phyloP scores from a whole-genome alignment of 345 rosid species.

The Euphorbia pulcherrima region DNA sequence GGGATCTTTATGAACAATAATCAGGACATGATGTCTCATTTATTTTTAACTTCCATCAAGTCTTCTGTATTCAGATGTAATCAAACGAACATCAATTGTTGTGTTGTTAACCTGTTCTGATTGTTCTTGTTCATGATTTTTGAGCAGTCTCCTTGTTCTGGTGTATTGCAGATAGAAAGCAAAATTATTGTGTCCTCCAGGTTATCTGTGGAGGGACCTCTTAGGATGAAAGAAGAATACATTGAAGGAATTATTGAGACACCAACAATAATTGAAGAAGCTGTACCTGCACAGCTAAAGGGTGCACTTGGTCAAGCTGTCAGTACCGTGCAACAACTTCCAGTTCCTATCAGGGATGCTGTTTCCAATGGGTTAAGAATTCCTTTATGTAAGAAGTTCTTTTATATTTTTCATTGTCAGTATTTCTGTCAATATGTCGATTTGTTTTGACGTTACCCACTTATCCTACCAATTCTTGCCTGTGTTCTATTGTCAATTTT shows the following conservation, averaged over 20 bases:
- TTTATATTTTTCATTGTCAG: not conserved
- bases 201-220: slow-evolving; percentile 90
- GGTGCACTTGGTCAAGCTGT: slow-evolving; percentile 70
- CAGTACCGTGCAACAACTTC: slow-evolving; percentile 67
- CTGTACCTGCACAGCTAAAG: slow-evolving; percentile 79
- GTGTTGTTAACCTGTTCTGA: not conserved
- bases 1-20: not conserved
- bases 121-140: not conserved
- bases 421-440: not conserved
- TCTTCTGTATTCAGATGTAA: not conserved
- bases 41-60: not conserved
- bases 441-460: slow-evolving; percentile 2
- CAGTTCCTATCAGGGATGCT: slow-evolving; percentile 62
- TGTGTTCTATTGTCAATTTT: not conserved
- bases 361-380: slow-evolving; percentile 61
- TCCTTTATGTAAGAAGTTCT: slow-evolving; percentile 79
- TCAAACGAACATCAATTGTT: not conserved
- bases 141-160: slow-evolving; percentile 8
- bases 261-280: slow-evolving; percentile 74
- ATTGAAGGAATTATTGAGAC: slow-evolving; percentile 73
- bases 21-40: not conserved
- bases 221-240: slow-evolving; percentile 83
- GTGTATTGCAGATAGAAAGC: slow-evolving; percentile 70
- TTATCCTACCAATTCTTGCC: not conserved
- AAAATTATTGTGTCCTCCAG: slow-evolving; percentile 54